A percentile compares a stretch with the other conserved stretches of the same genome.
These are phyloP conservation scores for Lipomyces kockii DNA, from an alignment of 805 yeast species.

Conservation along the genomic window DNA sequence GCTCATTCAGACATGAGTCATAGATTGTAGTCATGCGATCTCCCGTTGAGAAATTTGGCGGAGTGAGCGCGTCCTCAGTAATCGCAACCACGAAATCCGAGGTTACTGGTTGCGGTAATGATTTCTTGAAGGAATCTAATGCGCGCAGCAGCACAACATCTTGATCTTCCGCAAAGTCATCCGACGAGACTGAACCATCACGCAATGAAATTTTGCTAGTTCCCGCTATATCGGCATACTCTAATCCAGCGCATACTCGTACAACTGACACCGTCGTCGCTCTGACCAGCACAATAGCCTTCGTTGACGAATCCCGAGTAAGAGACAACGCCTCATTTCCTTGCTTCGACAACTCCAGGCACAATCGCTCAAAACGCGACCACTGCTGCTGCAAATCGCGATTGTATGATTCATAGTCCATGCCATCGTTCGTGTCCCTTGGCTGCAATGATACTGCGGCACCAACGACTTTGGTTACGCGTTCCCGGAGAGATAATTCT, in stretches of 20 bases:
- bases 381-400: slow-evolving; percentile 58
- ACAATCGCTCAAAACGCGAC: slow-evolving; percentile 69
- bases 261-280: slow-evolving; percentile 46
- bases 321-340: slow-evolving; percentile 65
- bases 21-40: slow-evolving; percentile 31
- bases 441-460: slow-evolving; percentile 39
- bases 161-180: not conserved
- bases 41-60: slow-evolving; percentile 30
- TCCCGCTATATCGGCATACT: slow-evolving; percentile 42
- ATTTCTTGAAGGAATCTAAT: slow-evolving; percentile 50
- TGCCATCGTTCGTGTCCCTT: slow-evolving; percentile 13
- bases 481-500: slow-evolving; percentile 44
- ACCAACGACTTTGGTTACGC: slow-evolving; percentile 46
- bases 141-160: slow-evolving; percentile 43
- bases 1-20: slow-evolving; percentile 28
- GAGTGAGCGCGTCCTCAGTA: slow-evolving; percentile 44
- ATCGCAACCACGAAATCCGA: slow-evolving; percentile 46
- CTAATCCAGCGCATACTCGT: slow-evolving; percentile 44
- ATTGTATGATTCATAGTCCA: slow-evolving; percentile 47
- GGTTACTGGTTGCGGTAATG: slow-evolving; percentile 49
- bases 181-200: slow-evolving; percentile 2
- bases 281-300: slow-evolving; percentile 46
- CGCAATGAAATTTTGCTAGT: slow-evolving; percentile 24
- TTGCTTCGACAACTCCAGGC: slow-evolving; percentile 69
- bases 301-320: slow-evolving; percentile 46